A percentile compares a stretch with the other conserved stretches of the same genome.
phyloP scores from a whole-genome alignment of 768 basidiomycete species.

The Cystoderma amianthinum region DNA sequence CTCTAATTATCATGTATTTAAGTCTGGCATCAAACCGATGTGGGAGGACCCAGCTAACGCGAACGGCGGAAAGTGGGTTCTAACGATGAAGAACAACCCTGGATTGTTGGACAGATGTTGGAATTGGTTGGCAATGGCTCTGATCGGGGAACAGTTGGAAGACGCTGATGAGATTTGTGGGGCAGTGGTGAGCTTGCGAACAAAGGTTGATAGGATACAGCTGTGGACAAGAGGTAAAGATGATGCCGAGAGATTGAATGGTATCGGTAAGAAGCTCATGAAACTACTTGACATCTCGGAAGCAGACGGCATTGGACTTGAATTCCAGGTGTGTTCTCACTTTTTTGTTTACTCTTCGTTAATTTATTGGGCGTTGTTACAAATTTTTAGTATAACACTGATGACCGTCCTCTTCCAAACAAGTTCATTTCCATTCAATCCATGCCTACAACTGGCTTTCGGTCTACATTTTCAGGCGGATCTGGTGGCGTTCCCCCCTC shows the following conservation, averaged over 20 bases:
- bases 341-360: constrained; percentile 12
- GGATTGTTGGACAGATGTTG: constrained; percentile 79
- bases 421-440: constrained; percentile 80
- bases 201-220: constrained; percentile 87
- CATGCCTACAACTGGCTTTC: constrained; percentile 58
- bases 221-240: constrained; percentile 86
- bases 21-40: constrained; percentile 92
- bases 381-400: constrained; percentile 67
- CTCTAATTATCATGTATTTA: constrained; percentile 95
- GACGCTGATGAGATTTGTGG: constrained; percentile 74
- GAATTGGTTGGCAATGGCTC: constrained; percentile 86
- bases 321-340: constrained; percentile 68
- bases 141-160: constrained; percentile 80
- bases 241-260: constrained; percentile 79
- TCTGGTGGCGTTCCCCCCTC: background rate
- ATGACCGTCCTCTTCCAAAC: constrained; percentile 73
- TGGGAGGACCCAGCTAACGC: constrained; percentile 95
- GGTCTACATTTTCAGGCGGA: constrained; percentile 44
- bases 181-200: constrained; percentile 80
- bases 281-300: constrained; percentile 82
- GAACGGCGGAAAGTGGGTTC: constrained; percentile 90
- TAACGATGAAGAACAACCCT: constrained; percentile 87
- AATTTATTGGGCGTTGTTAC: too few species aligned
- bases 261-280: constrained; percentile 76
- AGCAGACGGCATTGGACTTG: constrained; percentile 77